Conservation (phyloP, 1,139 yeast genomes). For the Pichia terricola region DNA sequence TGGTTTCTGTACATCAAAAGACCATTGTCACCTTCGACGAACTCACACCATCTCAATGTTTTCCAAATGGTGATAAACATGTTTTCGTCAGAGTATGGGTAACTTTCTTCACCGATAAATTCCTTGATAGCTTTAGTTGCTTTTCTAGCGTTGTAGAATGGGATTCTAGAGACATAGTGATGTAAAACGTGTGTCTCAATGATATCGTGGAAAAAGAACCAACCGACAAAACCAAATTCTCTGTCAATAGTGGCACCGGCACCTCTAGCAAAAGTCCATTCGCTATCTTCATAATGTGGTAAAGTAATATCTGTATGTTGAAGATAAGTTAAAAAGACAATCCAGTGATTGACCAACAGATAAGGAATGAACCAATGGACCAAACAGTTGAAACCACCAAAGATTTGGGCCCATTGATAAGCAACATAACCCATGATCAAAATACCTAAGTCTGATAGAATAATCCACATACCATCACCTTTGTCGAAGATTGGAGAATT, state of each 20-base stretch:
- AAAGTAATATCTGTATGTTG: conserved; percentile 77
- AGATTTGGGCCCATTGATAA: conserved; percentile 53
- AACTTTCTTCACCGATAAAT: conserved; percentile 70
- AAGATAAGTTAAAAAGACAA: conserved; percentile 74
- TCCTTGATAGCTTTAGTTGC: conserved; percentile 71
- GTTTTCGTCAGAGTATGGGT: conserved; percentile 55
- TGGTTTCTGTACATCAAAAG: conserved; percentile 70
- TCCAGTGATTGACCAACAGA: conserved; percentile 81
- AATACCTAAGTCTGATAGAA: conserved; percentile 68
- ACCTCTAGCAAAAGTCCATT: conserved; percentile 85
- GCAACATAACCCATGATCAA: conserved; percentile 41
- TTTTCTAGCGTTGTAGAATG: conserved; percentile 77
- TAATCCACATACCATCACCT: conserved; percentile 59
- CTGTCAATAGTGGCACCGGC: conserved; percentile 86
- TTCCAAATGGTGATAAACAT: conserved; percentile 71
- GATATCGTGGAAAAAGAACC: conserved; percentile 75
- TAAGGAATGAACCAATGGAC: conserved; percentile 74
- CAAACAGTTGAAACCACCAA: conserved; percentile 54
- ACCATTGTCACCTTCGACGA: conserved; percentile 74
- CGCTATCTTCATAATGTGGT: conserved; percentile 66
- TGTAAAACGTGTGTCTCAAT: conserved; percentile 86
- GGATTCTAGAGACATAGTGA: conserved; percentile 77
- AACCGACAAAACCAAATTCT: conserved; percentile 74
- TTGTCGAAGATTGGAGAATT: conserved; percentile 63
- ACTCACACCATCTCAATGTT: conserved; percentile 65